A percentile compares a stretch with the other conserved stretches of the same genome.
Evolutionary conservation across 2,329 filamentous ascomycete genomes (phyloP).

Genomic region (Coniochaeta prunicola): DNA sequence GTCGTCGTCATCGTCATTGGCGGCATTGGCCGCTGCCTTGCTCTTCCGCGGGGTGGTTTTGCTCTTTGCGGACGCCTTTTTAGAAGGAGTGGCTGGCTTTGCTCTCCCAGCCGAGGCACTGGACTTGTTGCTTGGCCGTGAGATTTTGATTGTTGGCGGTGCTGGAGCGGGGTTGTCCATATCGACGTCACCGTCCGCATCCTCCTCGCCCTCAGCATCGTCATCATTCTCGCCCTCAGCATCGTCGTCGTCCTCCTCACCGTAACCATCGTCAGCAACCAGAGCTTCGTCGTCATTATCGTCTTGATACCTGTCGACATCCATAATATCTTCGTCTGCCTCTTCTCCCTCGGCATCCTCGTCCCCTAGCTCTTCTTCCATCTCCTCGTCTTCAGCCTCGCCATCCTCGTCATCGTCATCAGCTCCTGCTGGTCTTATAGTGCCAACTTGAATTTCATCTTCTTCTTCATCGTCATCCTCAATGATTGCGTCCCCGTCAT

Average conservation of each 20-base stretch:
- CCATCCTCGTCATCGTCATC: constrained; percentile 31
- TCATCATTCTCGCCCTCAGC: constrained; percentile 32
- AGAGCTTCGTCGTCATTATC: constrained; percentile 12
- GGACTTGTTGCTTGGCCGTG: constrained; percentile 31
- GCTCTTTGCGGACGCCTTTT: constrained; percentile 8
- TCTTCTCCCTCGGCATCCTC: constrained; percentile 11
- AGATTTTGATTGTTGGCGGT: constrained; percentile 41
- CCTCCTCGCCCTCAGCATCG: constrained; percentile 32
- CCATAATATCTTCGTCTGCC: constrained; percentile 14
- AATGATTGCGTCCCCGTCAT: constrained; percentile 13
- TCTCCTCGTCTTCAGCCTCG: constrained; percentile 16
- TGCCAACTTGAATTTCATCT: constrained; percentile 17
- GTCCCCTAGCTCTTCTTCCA: constrained; percentile 13
- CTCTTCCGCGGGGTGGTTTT: constrained; percentile 16
- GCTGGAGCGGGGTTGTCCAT: constrained; percentile 29
- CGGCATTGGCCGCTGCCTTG: constrained; percentile 1
- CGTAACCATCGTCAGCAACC: constrained; percentile 30
- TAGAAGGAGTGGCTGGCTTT: constrained; percentile 25
- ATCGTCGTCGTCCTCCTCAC: constrained; percentile 33
- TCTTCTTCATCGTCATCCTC: constrained; percentile 17
- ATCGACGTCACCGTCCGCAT: constrained; percentile 44
- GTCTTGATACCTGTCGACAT: constrained; percentile 20
- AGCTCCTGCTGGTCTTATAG: constrained; percentile 16
- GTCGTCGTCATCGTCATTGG: constrained; percentile 42
- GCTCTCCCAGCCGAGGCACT: constrained; percentile 11